phyloP scores from a whole-genome alignment of 495 filamentous ascomycete species.

The Xeromyces bisporus region DNA sequence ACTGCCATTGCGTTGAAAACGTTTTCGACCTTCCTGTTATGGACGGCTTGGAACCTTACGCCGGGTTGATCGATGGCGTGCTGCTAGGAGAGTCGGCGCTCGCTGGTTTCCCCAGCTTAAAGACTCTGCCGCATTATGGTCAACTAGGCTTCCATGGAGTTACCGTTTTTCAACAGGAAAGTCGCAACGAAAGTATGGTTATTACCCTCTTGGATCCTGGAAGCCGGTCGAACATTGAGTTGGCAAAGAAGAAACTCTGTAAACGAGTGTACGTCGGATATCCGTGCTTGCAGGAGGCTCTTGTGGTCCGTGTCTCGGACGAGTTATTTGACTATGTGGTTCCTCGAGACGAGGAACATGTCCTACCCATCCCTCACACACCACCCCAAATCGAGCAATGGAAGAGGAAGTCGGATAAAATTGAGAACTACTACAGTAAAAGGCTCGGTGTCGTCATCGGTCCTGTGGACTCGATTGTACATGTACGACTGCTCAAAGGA shows the following conservation, averaged over 20 bases:
- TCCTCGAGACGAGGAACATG: slow-evolving; percentile 40
- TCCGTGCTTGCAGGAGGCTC: slow-evolving; percentile 88
- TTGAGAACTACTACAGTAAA: slow-evolving; percentile 78
- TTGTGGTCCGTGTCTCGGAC: slow-evolving; percentile 75
- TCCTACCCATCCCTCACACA: slow-evolving; percentile 50
- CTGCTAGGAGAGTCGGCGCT: slow-evolving; percentile 64
- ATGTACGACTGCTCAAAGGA: slow-evolving; percentile 85
- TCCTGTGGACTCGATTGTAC: slow-evolving; percentile 69
- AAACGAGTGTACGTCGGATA: slow-evolving; percentile 84
- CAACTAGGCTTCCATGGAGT: slow-evolving; percentile 78
- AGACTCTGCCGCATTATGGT: slow-evolving; percentile 64
- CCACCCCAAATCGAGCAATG: slow-evolving; percentile 67
- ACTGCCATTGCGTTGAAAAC: slow-evolving; percentile 86
- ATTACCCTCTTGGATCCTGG: slow-evolving; percentile 66
- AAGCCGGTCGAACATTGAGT: slow-evolving; percentile 45
- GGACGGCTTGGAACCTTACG: slow-evolving; percentile 73
- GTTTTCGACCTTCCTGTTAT: slow-evolving; percentile 86
- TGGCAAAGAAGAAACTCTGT: slow-evolving; percentile 64
- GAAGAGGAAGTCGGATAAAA: slow-evolving; percentile 64
- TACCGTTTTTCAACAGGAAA: slow-evolving; percentile 92
- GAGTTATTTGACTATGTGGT: slow-evolving; percentile 84
- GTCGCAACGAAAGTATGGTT: slow-evolving; percentile 92
- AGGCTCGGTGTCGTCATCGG: slow-evolving; percentile 79
- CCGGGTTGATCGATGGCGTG: slow-evolving; percentile 75
- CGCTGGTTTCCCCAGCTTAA: slow-evolving; percentile 83